Evolutionary conservation across 108 stramenopile genomes (phyloP), one percentile per base, ranked within the genome.

Genomic region (Cyclotella choctawhatcheeana): DNA sequence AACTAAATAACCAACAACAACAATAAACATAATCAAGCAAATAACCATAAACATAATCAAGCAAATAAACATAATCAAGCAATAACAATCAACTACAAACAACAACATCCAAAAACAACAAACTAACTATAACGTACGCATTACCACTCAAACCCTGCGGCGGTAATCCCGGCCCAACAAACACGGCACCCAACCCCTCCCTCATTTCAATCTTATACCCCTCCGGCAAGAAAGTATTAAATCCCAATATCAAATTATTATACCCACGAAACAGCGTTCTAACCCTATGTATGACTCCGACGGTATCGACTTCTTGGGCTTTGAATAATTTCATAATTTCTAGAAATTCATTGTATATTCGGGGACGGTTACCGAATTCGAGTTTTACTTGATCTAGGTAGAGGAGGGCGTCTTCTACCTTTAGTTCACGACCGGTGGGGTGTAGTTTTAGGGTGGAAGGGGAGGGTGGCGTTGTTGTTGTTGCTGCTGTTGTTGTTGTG

Each of bases 261-360:
- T 97, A 89, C 58, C 95, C 97, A 33, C 85, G 86, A 74, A 97
- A 97, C 25, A 97, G 81, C 22, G 69, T 88, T 31, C 85, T 82
- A 8, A 96, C 97, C 7, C 91, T 73, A 24, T 69, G 69, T 63
- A 96, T 97, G 22, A 97, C 94, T 40, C 93, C 95, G n/a, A 92
- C 89, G 0, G 95, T 93, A 54, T 96, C 93, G 2, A 96, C 88
- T 58, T 89, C 86, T 74, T 98, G 97, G 35, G 93, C 88, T 80
- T 97, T 98, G 87, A 98, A 98, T 53, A 93, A 94, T 75, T 97
- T 97, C 97, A 96, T 99, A 60, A 99, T 99, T 64, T 96, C 96
- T 34, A 99, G 83, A 77, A 99, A 99, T 83, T 99, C 97, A 77
- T 99, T 99, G 94, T 99, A 99, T 68, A 99, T 94, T 18, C 94